Conservation (phyloP, 1,284 basidiomycete genomes). For the Boletus subluridellus region DNA sequence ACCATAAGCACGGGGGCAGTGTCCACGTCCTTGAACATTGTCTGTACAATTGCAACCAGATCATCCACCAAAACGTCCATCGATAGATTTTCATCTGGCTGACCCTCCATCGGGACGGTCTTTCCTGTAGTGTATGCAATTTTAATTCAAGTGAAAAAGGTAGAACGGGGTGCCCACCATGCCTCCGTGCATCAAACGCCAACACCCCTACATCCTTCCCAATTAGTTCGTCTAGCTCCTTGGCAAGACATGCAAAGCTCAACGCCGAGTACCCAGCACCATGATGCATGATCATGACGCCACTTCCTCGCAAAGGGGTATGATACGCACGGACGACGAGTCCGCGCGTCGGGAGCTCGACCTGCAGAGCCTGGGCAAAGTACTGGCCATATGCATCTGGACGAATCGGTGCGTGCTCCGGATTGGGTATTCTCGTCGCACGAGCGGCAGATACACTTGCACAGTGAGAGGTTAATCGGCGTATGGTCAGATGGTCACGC, state of each 20-base stretch:
- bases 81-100: conserved; percentile 64
- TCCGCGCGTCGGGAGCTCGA: conserved; percentile 57
- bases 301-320: conserved; percentile 49
- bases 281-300: conserved; percentile 87
- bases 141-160: not conserved
- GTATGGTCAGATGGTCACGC: not conserved
- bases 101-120: conserved; percentile 43
- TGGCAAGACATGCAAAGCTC: conserved; percentile 86
- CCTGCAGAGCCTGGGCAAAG: conserved; percentile 75
- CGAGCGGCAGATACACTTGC: conserved; percentile 16
- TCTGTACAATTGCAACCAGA: conserved; percentile 62
- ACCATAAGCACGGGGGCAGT: conserved; percentile 73
- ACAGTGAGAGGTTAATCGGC: conserved; percentile 1
- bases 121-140: conserved; percentile 48
- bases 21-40: conserved; percentile 64
- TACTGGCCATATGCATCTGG: conserved; percentile 52
- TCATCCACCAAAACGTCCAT: conserved; percentile 71
- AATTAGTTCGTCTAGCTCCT: conserved; percentile 61
- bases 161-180: conserved; percentile 57
- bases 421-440: conserved; percentile 45
- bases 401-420: conserved; percentile 68
- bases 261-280: conserved; percentile 90
- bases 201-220: conserved; percentile 81
- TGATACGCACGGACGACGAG: conserved; percentile 78
- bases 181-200: conserved; percentile 81